A percentile compares a stretch with the other conserved stretches of the same genome.
Evolutionary conservation across 176 grass and related monocot genomes (phyloP).

Genomic region (Aegilops speltoides): DNA sequence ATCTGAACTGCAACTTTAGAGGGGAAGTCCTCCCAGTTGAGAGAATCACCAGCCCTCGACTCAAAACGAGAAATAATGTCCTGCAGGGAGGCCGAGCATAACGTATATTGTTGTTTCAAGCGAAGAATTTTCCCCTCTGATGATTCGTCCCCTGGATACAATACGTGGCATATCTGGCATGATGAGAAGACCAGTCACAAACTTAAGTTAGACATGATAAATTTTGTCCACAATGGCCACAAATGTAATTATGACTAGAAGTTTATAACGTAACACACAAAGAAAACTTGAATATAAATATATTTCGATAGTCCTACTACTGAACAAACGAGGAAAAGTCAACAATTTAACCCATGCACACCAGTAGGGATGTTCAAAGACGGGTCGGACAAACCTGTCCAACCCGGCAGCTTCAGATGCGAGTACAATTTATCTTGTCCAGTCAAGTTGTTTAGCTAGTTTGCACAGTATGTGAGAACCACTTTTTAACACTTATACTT

Average conservation of each 20-base stretch:
- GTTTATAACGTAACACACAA: neutral
- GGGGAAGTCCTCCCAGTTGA: slow-evolving; percentile 90
- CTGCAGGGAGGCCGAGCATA: slow-evolving; percentile 96
- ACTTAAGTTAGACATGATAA: slow-evolving; percentile 1
- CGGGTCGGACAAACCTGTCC: neutral
- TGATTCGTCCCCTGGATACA: slow-evolving; percentile 95
- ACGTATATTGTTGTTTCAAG: slow-evolving; percentile 95
- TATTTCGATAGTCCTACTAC: neutral
- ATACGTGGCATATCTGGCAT: slow-evolving; percentile 83
- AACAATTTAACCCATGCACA: neutral
- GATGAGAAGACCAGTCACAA: slow-evolving; percentile 25
- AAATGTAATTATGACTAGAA: neutral
- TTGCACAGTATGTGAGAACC: neutral
- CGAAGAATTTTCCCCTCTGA: slow-evolving; percentile 92
- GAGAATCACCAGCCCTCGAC: slow-evolving; percentile 69
- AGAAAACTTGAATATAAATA: neutral
- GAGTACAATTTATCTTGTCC: neutral
- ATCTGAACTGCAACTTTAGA: slow-evolving; percentile 98
- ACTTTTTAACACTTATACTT: neutral
- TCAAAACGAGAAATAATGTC: slow-evolving; percentile 96
- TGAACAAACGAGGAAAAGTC: neutral
- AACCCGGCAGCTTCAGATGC: neutral
- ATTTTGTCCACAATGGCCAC: neutral
- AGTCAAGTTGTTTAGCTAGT: neutral
- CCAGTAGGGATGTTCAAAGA: neutral